Percentiles rank a stretch among this genome's conserved stretches.
Evolutionary conservation across 495 filamentous ascomycete species (phyloP).

Genomic region (Letharia columbiana): DNA sequence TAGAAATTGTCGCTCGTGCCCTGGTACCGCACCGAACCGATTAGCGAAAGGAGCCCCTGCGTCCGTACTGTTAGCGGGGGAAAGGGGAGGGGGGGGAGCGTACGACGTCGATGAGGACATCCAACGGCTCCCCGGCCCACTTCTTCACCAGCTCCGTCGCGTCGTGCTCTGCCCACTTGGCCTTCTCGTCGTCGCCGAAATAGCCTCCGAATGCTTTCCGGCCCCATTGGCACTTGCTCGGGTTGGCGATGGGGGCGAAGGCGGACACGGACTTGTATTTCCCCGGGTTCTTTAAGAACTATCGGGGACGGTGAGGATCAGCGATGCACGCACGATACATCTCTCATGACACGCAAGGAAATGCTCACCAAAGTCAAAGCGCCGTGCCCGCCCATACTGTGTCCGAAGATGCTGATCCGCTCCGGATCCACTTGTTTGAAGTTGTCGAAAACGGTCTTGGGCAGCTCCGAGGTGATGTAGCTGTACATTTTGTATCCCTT

Average conservation of each 20-base stretch:
- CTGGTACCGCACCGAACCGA: constrained; percentile 25
- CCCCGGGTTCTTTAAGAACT: constrained; percentile 82
- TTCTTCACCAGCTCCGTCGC: constrained; percentile 80
- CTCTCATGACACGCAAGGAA: not conserved
- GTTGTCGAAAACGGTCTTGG: constrained; percentile 56
- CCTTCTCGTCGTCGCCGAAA: constrained; percentile 61
- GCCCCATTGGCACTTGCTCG: constrained; percentile 80
- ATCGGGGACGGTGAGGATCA: not conserved
- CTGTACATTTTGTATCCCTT: constrained; percentile 84
- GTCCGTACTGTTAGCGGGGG: not conserved
- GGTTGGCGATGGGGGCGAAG: constrained; percentile 89
- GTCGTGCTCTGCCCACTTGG: constrained; percentile 80
- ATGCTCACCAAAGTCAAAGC: constrained; percentile 65
- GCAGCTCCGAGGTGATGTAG: constrained; percentile 79
- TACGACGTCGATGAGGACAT: constrained; percentile 76
- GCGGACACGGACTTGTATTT: constrained; percentile 81
- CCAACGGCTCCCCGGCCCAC: constrained; percentile 57
- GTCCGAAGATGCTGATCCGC: constrained; percentile 75
- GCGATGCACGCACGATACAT: no score
- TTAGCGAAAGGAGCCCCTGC: not conserved
- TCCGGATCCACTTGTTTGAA: constrained; percentile 57
- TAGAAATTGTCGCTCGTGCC: constrained; percentile 95
- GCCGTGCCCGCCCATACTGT: constrained; percentile 95
- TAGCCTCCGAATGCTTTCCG: constrained; percentile 92
- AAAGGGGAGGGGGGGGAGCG: constrained; percentile 19